Evolutionary conservation across 2,329 filamentous ascomycete genomes (phyloP), one percentile per base, ranked within the genome.

Genomic region (Ophiostoma populinum): DNA sequence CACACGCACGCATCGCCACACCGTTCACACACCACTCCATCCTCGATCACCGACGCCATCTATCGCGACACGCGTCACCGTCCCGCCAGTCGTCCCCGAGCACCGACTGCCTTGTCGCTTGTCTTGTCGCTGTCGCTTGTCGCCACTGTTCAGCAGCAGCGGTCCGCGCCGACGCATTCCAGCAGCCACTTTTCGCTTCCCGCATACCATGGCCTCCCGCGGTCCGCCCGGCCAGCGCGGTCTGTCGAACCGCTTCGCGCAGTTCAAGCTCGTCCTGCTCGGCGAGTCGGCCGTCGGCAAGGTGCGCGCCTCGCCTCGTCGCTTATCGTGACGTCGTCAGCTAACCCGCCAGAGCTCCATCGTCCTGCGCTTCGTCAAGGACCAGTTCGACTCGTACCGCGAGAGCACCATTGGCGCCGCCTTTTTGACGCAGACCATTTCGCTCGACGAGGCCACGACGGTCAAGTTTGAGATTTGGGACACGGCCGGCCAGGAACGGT

Each of bases 391-490:
- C 66, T 72, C 68, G 35, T 94, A 94, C 65, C 76, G 86, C 60
- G 87, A 94, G 74, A 93, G 86, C 38, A 94, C 87, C 43, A 94
- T 94, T 61, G 87, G 90, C 58, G 90, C 92, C 49, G 92, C 92
- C 47, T 98, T 98, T 69, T 72, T 98, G 47, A 98, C 90, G 51
- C 90, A 98, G 62, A 98, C 90, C 47, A 94, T 98, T 56, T 87
- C 87, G 39, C 79, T 98, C 58, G 87, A 95, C 56, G 90, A 95
- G 55, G 90, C 75, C 59, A 95, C 90, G 40, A 98, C 90, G 38
- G 87, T 98, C 60, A 98, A 98, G 67, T 98, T 98, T 53, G 90
- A 98, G 62, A 98, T 98, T 55, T 98, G 90, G 86, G 86, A 94
- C 60, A 98, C 90, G 8, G 90, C 90, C 43, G 90, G 90, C 44